phyloP scores from a whole-genome alignment of 2,329 filamentous ascomycete genomes.

The Fusarium sp. region DNA sequence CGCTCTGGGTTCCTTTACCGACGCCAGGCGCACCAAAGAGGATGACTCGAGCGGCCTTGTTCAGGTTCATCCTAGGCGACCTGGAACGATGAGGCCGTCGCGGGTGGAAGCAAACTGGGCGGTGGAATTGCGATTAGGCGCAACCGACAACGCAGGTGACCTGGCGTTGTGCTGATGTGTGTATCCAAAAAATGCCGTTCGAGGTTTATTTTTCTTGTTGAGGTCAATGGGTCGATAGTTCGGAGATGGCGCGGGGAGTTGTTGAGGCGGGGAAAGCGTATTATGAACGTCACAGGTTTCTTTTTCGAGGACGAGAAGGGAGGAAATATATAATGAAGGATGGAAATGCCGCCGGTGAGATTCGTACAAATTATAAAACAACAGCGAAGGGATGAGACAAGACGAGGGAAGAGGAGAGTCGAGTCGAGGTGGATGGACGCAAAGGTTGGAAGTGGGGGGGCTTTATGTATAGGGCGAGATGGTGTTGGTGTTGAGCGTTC shows the following conservation, averaged over 20 bases:
- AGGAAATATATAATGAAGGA: background rate
- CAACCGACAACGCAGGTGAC: background rate
- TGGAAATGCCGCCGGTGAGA: conserved; percentile 2
- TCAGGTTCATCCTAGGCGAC: conserved; percentile 71
- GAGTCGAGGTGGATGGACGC: conserved; percentile 22
- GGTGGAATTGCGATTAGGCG: background rate
- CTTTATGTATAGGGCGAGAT: conserved; percentile 28
- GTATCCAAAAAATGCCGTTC: conserved; percentile 23
- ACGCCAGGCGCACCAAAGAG: conserved; percentile 96
- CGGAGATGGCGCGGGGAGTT: conserved; percentile 36
- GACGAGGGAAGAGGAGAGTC: conserved; percentile 7
- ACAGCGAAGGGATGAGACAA: conserved; percentile 20
- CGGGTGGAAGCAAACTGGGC: background rate
- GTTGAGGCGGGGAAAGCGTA: conserved; percentile 26
- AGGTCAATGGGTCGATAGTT: conserved; percentile 33
- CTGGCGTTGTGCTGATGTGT: background rate
- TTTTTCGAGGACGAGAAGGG: background rate
- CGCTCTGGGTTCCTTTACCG: conserved; percentile 95
- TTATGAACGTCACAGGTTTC: background rate
- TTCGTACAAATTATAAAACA: conserved; percentile 22
- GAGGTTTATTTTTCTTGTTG: conserved; percentile 34
- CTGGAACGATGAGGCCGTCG: conserved; percentile 40
- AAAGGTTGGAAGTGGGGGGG: conserved; percentile 40
- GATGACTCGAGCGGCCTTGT: conserved; percentile 89
- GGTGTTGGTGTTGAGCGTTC: conserved; percentile 42